Percentiles rank a stretch among this genome's conserved stretches.
These are phyloP conservation scores for Aureobasidium musti DNA, from an alignment of 2,329 filamentous ascomycete genomes.

Conservation along the genomic window DNA sequence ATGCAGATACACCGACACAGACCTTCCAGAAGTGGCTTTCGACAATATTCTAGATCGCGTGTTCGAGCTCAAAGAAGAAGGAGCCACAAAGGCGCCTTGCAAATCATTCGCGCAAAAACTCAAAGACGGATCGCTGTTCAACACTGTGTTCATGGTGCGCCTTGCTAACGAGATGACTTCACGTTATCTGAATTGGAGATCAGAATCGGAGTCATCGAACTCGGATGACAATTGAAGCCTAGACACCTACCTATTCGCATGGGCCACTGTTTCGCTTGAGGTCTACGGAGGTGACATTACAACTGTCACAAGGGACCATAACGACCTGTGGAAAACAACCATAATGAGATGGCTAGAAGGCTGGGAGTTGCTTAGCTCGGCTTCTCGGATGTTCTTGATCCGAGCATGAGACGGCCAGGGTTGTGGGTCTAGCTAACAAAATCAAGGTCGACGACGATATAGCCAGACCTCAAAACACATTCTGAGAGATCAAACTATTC, in stretches of 20 bases:
- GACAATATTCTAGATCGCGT: background rate
- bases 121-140: background rate
- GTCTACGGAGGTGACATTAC: too few relatives aligned
- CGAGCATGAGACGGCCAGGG: background rate
- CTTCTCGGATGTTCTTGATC: background rate
- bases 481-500: background rate
- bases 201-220: too few relatives aligned
- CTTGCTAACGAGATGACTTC: background rate
- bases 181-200: background rate
- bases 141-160: background rate
- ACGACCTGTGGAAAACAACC: too few relatives aligned
- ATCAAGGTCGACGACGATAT: conserved; percentile 7
- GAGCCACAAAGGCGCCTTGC: too few relatives aligned
- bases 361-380: background rate
- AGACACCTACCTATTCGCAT: too few relatives aligned
- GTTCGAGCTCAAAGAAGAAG: too few relatives aligned
- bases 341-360: background rate
- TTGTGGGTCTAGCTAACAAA: background rate
- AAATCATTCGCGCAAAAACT: background rate
- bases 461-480: background rate
- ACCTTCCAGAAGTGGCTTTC: background rate
- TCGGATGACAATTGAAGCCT: too few relatives aligned
- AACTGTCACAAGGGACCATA: too few relatives aligned
- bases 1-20: background rate
- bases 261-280: too few relatives aligned